Evolutionary conservation across 306 rosid genomes (phyloP).

Genomic region (Cicer cuneatum): DNA sequence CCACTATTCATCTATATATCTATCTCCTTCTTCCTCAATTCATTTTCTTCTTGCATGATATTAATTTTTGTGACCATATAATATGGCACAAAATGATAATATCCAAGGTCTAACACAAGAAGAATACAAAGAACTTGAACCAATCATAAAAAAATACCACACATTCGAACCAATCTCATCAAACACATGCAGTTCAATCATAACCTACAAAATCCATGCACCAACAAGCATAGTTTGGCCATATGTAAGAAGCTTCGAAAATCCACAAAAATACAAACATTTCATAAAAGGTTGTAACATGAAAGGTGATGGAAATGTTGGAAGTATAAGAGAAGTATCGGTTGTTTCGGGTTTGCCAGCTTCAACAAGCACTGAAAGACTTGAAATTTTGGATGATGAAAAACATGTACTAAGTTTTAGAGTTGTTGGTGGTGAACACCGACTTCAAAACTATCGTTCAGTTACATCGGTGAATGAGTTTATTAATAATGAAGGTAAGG

Average conservation of each 20-base stretch:
- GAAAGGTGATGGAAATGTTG: conserved; percentile 75
- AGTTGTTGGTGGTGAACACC: conserved; percentile 88
- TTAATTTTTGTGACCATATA: background rate
- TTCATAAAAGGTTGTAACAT: conserved; percentile 85
- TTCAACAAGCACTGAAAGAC: conserved; percentile 87
- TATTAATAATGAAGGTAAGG: conserved; percentile 45
- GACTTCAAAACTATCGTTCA: conserved; percentile 76
- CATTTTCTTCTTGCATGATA: conserved; percentile 12
- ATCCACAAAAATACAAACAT: conserved; percentile 84
- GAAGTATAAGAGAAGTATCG: conserved; percentile 79
- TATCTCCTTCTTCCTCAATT: background rate
- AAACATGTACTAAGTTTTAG: conserved; percentile 74
- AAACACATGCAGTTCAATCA: conserved; percentile 71
- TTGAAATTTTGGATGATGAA: conserved; percentile 86
- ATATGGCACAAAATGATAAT: background rate
- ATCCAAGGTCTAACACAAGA: conserved; percentile 65
- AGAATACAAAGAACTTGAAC: conserved; percentile 56
- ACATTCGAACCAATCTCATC: conserved; percentile 45
- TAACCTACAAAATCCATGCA: conserved; percentile 72
- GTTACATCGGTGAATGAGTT: conserved; percentile 86
- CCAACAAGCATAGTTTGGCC: conserved; percentile 69
- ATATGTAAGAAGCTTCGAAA: conserved; percentile 68
- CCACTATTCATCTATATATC: background rate
- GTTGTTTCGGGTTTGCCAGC: conserved; percentile 93
- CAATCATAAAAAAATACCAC: conserved; percentile 69